phyloP scores from a whole-genome alignment of 2,329 filamentous ascomycete species.

The Trichophyton equinum region DNA sequence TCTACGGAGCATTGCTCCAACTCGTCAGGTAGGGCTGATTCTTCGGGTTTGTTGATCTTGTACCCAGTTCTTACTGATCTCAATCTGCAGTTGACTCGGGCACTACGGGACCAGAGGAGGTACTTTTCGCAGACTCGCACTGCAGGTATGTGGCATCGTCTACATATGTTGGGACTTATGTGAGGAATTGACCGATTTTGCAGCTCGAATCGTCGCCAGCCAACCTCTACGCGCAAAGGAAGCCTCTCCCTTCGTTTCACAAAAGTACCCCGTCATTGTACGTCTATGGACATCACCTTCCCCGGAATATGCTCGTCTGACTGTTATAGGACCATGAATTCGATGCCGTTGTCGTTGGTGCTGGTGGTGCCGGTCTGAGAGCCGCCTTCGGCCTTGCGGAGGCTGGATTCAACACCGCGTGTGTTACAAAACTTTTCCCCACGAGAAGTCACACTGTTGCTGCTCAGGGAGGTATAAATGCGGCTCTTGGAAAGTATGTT shows the following conservation, averaged over 20 bases:
- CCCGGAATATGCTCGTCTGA: background rate
- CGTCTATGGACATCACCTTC: slow-evolving; percentile 27
- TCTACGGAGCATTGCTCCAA: slow-evolving; percentile 39
- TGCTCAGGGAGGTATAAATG: slow-evolving; percentile 55
- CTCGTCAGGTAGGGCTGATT: slow-evolving; percentile 33
- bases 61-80: background rate
- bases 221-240: slow-evolving; percentile 84
- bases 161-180: slow-evolving; percentile 10
- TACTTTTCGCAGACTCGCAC: slow-evolving; percentile 79
- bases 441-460: slow-evolving; percentile 54
- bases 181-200: slow-evolving; percentile 5
- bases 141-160: slow-evolving; percentile 44
- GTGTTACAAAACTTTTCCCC: slow-evolving; percentile 52
- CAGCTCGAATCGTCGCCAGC: slow-evolving; percentile 76
- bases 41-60: slow-evolving; percentile 2
- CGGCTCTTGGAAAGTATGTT: slow-evolving; percentile 40
- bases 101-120: slow-evolving; percentile 53
- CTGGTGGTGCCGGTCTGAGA: slow-evolving; percentile 51
- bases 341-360: slow-evolving; percentile 77
- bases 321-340: slow-evolving; percentile 76
- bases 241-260: slow-evolving; percentile 72
- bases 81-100: slow-evolving; percentile 46
- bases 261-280: slow-evolving; percentile 90
- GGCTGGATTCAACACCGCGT: slow-evolving; percentile 52
- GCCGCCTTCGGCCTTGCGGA: slow-evolving; percentile 53